These are phyloP conservation scores for Zarea fungicola DNA, from an alignment of 2,329 filamentous ascomycete genomes.

Conservation along the genomic window DNA sequence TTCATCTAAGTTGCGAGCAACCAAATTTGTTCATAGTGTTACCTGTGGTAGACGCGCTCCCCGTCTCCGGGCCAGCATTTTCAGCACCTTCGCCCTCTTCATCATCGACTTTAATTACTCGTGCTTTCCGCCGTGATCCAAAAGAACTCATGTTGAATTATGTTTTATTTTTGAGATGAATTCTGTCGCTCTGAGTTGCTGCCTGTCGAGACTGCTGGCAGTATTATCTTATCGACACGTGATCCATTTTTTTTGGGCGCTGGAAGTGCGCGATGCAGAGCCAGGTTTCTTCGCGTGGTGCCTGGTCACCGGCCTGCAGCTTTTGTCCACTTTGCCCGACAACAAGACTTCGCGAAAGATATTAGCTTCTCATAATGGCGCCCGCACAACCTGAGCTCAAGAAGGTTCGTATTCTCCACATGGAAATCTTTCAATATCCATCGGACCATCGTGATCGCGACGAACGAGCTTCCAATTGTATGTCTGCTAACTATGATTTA, in stretches of 20 bases:
- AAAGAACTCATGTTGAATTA: constrained; percentile 47
- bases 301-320: too few relatives aligned
- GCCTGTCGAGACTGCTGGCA: constrained; percentile 3
- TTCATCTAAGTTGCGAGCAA: background rate
- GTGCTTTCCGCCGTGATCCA: constrained; percentile 60
- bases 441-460: background rate
- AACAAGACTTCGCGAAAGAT: too few relatives aligned
- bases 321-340: too few relatives aligned
- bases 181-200: background rate
- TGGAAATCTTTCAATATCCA: background rate
- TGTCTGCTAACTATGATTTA: constrained; percentile 22
- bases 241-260: constrained; percentile 26
- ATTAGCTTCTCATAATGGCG: constrained; percentile 85
- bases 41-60: constrained; percentile 31
- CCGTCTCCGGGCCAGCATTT: constrained; percentile 19
- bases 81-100: constrained; percentile 46
- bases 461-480: background rate
- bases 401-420: constrained; percentile 58
- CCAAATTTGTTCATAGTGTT: constrained; percentile 18
- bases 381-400: constrained; percentile 98
- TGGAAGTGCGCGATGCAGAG: constrained; percentile 14
- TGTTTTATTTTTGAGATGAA: constrained; percentile 3
- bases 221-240: constrained; percentile 47
- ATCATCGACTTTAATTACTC: constrained; percentile 68
- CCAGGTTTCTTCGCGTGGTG: constrained; percentile 9